Percentiles rank a stretch among this genome's conserved stretches.
These are phyloP conservation scores for Mimosa pudica DNA, from an alignment of 306 rosid genomes.

Conservation along the genomic window DNA sequence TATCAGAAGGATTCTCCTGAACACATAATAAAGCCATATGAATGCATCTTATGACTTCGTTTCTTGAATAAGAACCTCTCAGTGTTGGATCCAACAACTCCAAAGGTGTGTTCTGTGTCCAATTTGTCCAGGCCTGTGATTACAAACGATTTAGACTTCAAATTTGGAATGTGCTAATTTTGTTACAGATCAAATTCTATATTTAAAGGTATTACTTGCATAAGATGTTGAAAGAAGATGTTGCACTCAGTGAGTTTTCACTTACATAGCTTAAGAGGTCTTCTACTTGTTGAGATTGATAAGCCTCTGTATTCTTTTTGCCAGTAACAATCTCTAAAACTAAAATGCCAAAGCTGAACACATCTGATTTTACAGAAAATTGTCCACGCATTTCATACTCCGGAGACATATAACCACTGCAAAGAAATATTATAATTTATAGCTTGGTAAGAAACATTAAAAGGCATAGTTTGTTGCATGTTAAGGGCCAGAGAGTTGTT, in stretches of 20 bases:
- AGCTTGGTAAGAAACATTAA: background rate
- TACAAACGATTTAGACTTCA: background rate
- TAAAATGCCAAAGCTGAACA: conserved; percentile 52
- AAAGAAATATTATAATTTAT: conserved; percentile 2
- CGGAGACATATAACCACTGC: conserved; percentile 56
- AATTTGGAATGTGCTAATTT: background rate
- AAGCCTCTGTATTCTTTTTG: conserved; percentile 43
- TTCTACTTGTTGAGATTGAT: conserved; percentile 29
- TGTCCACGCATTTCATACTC: conserved; percentile 58
- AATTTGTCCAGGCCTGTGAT: conserved; percentile 51
- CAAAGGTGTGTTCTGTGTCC: conserved; percentile 44
- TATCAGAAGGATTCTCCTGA: conserved; percentile 50
- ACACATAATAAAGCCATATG: conserved; percentile 56
- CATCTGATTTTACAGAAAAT: conserved; percentile 48
- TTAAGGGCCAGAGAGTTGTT: no score
- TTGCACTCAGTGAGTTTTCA: background rate
- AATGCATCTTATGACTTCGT: conserved; percentile 59
- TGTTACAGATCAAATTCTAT: background rate
- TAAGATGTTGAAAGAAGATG: background rate
- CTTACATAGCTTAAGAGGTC: conserved; percentile 57
- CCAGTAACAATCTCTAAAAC: conserved; percentile 55
- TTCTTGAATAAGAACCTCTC: conserved; percentile 47
- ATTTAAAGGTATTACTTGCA: background rate
- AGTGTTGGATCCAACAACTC: conserved; percentile 52
- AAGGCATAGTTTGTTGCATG: no score